These are phyloP conservation scores for Penicillium sp. DNA, from an alignment of 2,329 filamentous ascomycete species.

Conservation along the genomic window DNA sequence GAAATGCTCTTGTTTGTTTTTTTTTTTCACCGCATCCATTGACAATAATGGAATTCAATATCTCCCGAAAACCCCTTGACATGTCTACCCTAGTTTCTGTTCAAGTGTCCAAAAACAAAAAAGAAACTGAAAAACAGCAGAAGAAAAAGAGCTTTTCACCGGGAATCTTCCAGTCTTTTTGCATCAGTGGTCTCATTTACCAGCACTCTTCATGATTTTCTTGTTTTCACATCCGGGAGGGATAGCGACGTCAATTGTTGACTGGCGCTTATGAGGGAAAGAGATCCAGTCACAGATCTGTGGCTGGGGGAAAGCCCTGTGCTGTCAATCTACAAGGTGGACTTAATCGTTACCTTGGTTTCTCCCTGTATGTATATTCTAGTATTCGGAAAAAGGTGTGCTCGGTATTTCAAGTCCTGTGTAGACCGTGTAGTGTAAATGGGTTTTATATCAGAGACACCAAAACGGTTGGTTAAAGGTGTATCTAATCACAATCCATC, in stretches of 20 bases:
- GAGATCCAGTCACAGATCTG: slow-evolving; percentile 71
- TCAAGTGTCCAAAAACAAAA: slow-evolving; percentile 35
- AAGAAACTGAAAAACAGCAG: slow-evolving; percentile 39
- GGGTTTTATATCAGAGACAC: background rate
- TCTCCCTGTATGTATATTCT: slow-evolving; percentile 43
- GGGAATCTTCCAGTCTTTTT: slow-evolving; percentile 33
- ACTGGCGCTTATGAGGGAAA: slow-evolving; percentile 98
- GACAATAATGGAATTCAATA: slow-evolving; percentile 22
- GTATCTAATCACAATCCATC: no score
- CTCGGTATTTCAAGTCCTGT: slow-evolving; percentile 31
- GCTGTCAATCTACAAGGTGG: slow-evolving; percentile 74
- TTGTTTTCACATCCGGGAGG: slow-evolving; percentile 39
- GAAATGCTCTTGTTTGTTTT: slow-evolving; percentile 31
- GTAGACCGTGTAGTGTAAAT: slow-evolving; percentile 18
- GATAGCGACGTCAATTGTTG: slow-evolving; percentile 57
- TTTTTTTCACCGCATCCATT: slow-evolving; percentile 27
- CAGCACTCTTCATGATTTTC: slow-evolving; percentile 33
- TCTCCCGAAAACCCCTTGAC: slow-evolving; percentile 37
- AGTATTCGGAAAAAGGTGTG: slow-evolving; percentile 44
- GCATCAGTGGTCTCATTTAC: slow-evolving; percentile 29
- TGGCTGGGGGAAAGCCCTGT: slow-evolving; percentile 97
- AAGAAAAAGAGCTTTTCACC: slow-evolving; percentile 36
- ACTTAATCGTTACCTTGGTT: slow-evolving; percentile 84
- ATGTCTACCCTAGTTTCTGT: slow-evolving; percentile 47
- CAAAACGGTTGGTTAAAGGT: background rate